These are phyloP conservation scores for Lachancea thermotolerans DNA, from an alignment of 805 yeast genomes.

Conservation along the genomic window DNA sequence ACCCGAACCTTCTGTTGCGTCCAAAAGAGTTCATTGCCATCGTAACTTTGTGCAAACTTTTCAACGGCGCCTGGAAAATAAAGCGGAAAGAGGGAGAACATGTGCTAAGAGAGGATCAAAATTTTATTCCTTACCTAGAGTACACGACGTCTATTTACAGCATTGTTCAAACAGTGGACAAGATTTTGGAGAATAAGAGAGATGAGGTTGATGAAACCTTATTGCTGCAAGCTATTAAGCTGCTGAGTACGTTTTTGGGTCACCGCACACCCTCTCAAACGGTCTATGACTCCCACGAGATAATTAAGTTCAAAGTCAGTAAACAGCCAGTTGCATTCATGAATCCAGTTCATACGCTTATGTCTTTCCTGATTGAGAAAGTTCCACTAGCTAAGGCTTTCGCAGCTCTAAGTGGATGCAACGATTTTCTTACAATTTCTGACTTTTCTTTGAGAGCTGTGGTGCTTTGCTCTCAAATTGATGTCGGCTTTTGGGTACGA, in stretches of 20 bases:
- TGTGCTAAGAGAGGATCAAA: conserved; percentile 50
- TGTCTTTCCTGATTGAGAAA: conserved; percentile 37
- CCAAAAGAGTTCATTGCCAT: conserved; percentile 37
- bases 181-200: conserved; percentile 16
- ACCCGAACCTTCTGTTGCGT: conserved; percentile 29
- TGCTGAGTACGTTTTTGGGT: conserved; percentile 30
- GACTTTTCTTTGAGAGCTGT: conserved; percentile 55
- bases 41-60: conserved; percentile 42
- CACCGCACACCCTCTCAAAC: conserved; percentile 22
- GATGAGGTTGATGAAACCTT: conserved; percentile 11
- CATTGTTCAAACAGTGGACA: conserved; percentile 36
- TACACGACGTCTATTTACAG: conserved; percentile 40
- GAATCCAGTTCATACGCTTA: conserved; percentile 52
- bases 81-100: conserved; percentile 61
- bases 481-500: conserved; percentile 65
- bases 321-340: conserved; percentile 47
- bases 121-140: conserved; percentile 44
- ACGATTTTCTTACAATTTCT: conserved; percentile 41
- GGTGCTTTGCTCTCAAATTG: conserved; percentile 56
- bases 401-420: conserved; percentile 15
- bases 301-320: conserved; percentile 39
- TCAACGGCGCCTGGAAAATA: conserved; percentile 53
- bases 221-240: conserved; percentile 31
- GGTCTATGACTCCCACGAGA: conserved; percentile 19
- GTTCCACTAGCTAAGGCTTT: conserved; percentile 20